phyloP scores from a whole-genome alignment of 768 basidiomycete species.

The Cystobasidium tubakii region DNA sequence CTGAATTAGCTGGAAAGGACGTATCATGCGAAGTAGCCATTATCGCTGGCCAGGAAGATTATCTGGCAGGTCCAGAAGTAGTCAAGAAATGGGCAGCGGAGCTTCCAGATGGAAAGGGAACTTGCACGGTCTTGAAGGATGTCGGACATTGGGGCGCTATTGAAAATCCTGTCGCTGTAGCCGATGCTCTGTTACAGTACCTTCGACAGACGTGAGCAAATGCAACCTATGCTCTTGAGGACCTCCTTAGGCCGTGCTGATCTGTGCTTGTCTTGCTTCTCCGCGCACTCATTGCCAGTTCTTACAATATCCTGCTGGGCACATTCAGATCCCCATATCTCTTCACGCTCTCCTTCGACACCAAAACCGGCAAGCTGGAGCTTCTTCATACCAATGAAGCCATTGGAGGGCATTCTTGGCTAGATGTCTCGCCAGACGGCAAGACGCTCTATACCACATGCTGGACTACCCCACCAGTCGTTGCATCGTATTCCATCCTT shows the following conservation, averaged over 20 bases:
- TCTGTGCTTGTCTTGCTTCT: too few relatives aligned
- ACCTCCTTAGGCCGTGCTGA: too few relatives aligned
- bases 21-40: constrained; percentile 11
- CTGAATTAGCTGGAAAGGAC: constrained; percentile 7
- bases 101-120: constrained; percentile 29
- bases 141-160: constrained; percentile 37
- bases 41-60: constrained; percentile 34
- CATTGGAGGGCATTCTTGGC: constrained; percentile 28
- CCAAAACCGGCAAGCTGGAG: background rate
- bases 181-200: background rate
- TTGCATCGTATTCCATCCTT: constrained; percentile 43
- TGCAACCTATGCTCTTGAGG: background rate
- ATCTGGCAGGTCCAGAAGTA: constrained; percentile 24
- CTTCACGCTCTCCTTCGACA: constrained; percentile 22
- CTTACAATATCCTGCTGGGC: constrained; percentile 14
- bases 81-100: constrained; percentile 17
- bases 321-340: constrained; percentile 33
- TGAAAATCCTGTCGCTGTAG: constrained; percentile 32
- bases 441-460: constrained; percentile 43
- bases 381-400: constrained; percentile 16
- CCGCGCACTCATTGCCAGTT: background rate
- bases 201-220: constrained; percentile 15
- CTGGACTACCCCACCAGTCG: constrained; percentile 44
- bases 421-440: constrained; percentile 31
- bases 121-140: constrained; percentile 20